Evolutionary conservation across 495 filamentous ascomycete species (phyloP), one percentile per base, ranked within the genome.

Genomic region (Xylaria nigripes): DNA sequence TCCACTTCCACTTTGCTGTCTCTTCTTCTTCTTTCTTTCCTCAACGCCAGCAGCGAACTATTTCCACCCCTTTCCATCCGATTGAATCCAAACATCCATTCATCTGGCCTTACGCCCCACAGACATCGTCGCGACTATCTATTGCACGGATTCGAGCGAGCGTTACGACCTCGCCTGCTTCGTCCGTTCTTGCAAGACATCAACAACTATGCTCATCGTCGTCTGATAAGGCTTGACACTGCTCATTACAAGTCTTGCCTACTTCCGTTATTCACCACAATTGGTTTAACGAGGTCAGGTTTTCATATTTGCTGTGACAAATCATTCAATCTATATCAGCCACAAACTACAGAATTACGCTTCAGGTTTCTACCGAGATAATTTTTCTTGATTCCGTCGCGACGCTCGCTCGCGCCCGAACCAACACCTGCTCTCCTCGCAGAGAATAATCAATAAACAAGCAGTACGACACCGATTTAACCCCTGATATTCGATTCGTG

Each of bases 21-120:
- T 49, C 56, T 61, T 61, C 54, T 55, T 51, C 56, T 61, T 61
- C 56, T 50, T n/a, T 61, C 51, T 46, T 59, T 60, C 56, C 49
- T 27, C 51, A 45, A 48, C 48, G 25, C 40, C 45, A 50, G 41
- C 30, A 57, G 24, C 21, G 48, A 52, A 40, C 25, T 58, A 51
- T 52, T 46, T 56, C 15, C 47, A 51, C 51, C 49, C 47, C 41
- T 56, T 50, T 41, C 54, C 45, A 56, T 50, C 47, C 19, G 22
- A 49, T 55, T 41, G 10, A 24, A 9, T 43, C 24, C 22, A 45
- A 42, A 45, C 45, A 36, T 6, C 36, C 13, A 16, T 32, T 15
- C 51, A 48, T 49, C 51, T 34, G 54, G 2, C 44, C 32, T 43
- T n/a, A 13, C 22, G 34, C 48, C 22, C 13, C 42, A 38, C 13